Evolutionary conservation across 495 filamentous ascomycete genomes (phyloP).

Genomic region (Bathelium albidoporum): DNA sequence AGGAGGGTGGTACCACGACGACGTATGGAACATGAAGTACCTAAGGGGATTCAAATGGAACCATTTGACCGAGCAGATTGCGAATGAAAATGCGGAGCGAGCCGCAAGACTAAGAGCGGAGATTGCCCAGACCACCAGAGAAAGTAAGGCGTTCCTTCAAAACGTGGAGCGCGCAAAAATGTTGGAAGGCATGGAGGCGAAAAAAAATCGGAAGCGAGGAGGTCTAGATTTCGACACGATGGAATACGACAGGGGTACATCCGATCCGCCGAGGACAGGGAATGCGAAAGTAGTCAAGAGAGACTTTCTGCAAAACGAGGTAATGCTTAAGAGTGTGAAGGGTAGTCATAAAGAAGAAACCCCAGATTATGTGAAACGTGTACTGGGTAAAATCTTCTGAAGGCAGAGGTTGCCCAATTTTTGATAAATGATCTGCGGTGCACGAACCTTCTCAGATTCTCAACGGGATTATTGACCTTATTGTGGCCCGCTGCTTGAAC

Average conservation of each 20-base stretch:
- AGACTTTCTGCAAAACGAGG: conserved; percentile 2
- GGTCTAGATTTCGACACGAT: neutral
- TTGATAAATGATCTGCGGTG: too few relatives aligned
- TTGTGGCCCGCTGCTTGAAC: neutral
- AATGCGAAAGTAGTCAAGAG: neutral
- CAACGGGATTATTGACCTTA: neutral
- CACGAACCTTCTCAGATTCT: too few relatives aligned
- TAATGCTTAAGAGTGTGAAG: neutral
- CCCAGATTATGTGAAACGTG: neutral
- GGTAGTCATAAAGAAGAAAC: neutral
- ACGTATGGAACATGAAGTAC: conserved; percentile 82
- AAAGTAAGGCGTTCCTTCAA: conserved; percentile 72
- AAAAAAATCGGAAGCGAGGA: conserved; percentile 51
- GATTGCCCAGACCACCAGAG: conserved; percentile 63
- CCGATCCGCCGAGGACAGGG: neutral
- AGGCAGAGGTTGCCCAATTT: too few relatives aligned
- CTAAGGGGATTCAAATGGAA: conserved; percentile 78
- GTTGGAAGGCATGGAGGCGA: conserved; percentile 28
- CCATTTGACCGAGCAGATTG: conserved; percentile 57
- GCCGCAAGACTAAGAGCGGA: conserved; percentile 69
- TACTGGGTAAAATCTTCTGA: neutral
- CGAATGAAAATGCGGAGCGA: conserved; percentile 73
- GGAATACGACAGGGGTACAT: neutral
- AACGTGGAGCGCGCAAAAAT: conserved; percentile 59
- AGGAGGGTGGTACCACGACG: conserved; percentile 81